Evolutionary conservation across 1,284 basidiomycete genomes (phyloP).

Genomic region (Sporisorium reilianum): DNA sequence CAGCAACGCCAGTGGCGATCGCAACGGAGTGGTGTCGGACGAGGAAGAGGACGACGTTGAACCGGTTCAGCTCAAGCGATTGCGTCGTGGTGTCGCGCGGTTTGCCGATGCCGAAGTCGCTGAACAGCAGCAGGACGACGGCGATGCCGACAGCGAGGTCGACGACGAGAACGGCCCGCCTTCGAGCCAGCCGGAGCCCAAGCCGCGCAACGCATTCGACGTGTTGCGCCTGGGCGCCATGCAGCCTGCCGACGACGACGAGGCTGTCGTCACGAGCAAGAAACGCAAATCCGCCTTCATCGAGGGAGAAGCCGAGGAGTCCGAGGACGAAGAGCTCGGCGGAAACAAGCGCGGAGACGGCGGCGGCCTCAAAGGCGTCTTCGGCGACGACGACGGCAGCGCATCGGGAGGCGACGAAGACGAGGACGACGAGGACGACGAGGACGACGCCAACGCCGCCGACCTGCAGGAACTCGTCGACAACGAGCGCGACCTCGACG

Average conservation of each 20-base stretch:
- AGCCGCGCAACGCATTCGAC: constrained; percentile 36
- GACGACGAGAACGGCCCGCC: constrained; percentile 36
- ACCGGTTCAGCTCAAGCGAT: constrained; percentile 39
- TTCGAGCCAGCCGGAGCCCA: constrained; percentile 34
- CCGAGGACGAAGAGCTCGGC: constrained; percentile 59
- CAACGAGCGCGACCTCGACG: constrained; percentile 60
- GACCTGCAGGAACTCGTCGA: constrained; percentile 64
- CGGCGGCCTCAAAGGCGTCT: constrained; percentile 61
- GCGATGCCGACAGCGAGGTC: constrained; percentile 19
- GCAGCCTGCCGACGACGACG: not conserved
- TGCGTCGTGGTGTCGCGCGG: constrained; percentile 26
- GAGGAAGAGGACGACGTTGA: constrained; percentile 27
- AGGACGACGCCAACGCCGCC: constrained; percentile 58
- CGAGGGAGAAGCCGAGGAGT: constrained; percentile 67
- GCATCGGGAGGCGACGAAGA: constrained; percentile 34
- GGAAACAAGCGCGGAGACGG: constrained; percentile 43
- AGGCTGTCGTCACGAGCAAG: constrained; percentile 12
- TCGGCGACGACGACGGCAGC: constrained; percentile 49
- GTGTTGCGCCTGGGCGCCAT: constrained; percentile 20
- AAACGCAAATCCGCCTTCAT: constrained; percentile 59
- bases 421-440: constrained; percentile 57
- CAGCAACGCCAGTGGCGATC: constrained; percentile 3
- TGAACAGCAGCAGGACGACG: not conserved
- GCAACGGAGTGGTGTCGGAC: not conserved
- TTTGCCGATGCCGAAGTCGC: not conserved